Conservation (phyloP, 164 flowering plant species). For the Umbellularia californica region DNA sequence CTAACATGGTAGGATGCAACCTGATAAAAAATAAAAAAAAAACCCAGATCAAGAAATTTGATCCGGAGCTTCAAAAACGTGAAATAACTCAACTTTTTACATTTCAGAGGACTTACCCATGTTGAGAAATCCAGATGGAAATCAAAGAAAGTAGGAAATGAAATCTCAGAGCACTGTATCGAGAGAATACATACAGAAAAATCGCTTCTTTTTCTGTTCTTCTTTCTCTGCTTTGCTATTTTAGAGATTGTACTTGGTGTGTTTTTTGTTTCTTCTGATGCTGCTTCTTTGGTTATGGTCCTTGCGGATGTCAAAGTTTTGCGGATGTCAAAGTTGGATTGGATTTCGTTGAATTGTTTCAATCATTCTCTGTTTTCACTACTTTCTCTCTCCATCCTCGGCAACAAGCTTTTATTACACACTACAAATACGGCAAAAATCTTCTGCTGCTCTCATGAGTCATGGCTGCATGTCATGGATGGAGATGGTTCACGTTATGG, state of each 20-base stretch:
- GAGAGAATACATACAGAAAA: not conserved
- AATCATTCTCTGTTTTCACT: too few relatives aligned
- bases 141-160: not conserved
- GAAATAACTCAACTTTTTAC: too few relatives aligned
- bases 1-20: not conserved
- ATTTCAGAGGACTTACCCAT: not conserved
- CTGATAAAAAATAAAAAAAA: too few relatives aligned
- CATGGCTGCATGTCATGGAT: not conserved
- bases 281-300: conserved; percentile 5
- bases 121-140: not conserved
- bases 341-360: conserved; percentile 21
- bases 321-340: conserved; percentile 34
- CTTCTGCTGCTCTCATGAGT: not conserved
- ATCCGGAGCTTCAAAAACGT: not conserved
- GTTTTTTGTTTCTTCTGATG: not conserved
- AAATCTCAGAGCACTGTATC: not conserved
- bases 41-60: not conserved
- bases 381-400: too few relatives aligned
- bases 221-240: not conserved
- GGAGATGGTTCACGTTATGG: not conserved
- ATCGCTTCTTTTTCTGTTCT: not conserved
- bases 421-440: conserved; percentile 18
- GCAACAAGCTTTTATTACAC: not conserved
- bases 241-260: not conserved
- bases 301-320: conserved; percentile 36